These are phyloP conservation scores for sorghum (Sorghum bicolor) DNA, from an alignment of 176 grass and related monocot species.

Conservation along the genomic window Sorghum_bicolor_NCBIv3 NC_012878.2:51813001-51813500, in stretches of 20 bases:
- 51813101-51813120: conserved; percentile 31
- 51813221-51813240: background rate
- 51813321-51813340: background rate
- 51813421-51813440: background rate
- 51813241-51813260: background rate
- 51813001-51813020: background rate
- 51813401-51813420: background rate
- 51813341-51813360: background rate
- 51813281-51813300: background rate
- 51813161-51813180: conserved; percentile 6
- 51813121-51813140: conserved; percentile 47
- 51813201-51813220: background rate
- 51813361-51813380: background rate
- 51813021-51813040: background rate
- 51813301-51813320: background rate
- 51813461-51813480: background rate
- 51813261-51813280: background rate
- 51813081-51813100: conserved; percentile 15
- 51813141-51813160: conserved; percentile 35
- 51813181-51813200: background rate
- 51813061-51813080: conserved; percentile 26
- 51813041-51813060: conserved; percentile 29
- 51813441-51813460: background rate
- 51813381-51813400: background rate
- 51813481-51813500: conserved; percentile 42